These are phyloP conservation scores for Pseudogymnoascus sp. DNA, from an alignment of 2,329 filamentous ascomycete genomes.

Conservation along the genomic window DNA sequence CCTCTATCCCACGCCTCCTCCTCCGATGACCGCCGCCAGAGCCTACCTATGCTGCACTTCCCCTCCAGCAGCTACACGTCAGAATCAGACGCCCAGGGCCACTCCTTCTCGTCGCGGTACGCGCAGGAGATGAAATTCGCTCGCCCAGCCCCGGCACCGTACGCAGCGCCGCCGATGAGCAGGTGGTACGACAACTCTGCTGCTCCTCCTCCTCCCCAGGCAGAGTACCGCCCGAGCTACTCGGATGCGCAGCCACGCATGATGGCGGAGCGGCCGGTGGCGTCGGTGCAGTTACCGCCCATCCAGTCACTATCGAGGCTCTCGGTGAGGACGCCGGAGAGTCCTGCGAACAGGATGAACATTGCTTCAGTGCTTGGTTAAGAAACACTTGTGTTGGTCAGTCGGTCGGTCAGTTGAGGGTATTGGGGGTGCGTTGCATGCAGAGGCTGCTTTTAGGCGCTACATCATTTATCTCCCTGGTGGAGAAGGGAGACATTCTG, in stretches of 20 bases:
- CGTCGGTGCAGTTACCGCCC: not conserved
- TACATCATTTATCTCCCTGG: not conserved
- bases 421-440: not conserved
- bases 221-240: not conserved
- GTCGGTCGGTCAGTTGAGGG: not conserved
- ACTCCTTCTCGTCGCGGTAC: conserved; percentile 16
- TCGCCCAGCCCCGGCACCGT: not conserved
- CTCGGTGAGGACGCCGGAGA: not conserved
- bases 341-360: not conserved
- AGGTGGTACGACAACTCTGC: not conserved
- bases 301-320: not conserved
- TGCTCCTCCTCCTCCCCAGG: not conserved
- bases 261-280: not conserved
- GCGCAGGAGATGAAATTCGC: not conserved
- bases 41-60: conserved; percentile 23
- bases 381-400: not conserved
- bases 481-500: not conserved
- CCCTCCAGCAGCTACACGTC: conserved; percentile 17
- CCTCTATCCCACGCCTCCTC: conserved; percentile 17
- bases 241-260: not conserved
- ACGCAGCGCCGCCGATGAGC: not conserved
- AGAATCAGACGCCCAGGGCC: conserved; percentile 19
- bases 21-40: conserved; percentile 20
- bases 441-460: not conserved
- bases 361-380: not conserved